Evolutionary conservation across 139 green algal genomes (phyloP).

Genomic region (Zygnema circumcarinatum): DNA sequence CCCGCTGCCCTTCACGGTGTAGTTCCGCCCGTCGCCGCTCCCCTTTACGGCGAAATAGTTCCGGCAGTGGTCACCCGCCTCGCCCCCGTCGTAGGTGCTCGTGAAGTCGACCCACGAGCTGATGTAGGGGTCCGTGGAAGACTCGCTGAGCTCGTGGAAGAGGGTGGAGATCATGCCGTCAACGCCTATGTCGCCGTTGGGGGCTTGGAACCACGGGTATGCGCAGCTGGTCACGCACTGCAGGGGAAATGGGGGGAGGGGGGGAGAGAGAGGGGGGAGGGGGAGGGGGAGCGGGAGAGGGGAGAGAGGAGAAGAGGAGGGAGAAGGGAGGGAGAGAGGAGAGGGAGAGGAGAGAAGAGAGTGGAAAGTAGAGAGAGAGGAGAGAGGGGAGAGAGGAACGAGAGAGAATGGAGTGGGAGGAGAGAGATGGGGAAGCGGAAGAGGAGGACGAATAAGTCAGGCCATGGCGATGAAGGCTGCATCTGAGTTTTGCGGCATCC

Average conservation of each 20-base stretch:
- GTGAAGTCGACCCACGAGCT: slow-evolving; percentile 46
- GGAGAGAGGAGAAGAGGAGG: neutral
- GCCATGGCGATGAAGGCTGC: too few relatives aligned
- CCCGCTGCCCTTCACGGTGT: neutral
- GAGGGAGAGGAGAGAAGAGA: neutral
- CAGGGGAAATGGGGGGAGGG: neutral
- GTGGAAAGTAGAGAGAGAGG: neutral
- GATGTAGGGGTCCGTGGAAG: slow-evolving; percentile 16
- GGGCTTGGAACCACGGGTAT: neutral
- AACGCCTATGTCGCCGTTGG: slow-evolving; percentile 28
- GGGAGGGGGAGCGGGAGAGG: neutral
- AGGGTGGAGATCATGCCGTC: slow-evolving; percentile 39
- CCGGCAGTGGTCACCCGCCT: slow-evolving; percentile 17
- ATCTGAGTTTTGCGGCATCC: neutral
- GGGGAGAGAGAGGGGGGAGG: neutral
- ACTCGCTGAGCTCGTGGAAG: slow-evolving; percentile 26
- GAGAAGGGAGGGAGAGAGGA: neutral
- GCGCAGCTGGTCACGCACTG: neutral
- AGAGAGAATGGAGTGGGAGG: neutral
- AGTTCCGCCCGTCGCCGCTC: neutral
- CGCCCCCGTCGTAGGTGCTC: slow-evolving; percentile 12
- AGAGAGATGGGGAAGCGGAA: neutral
- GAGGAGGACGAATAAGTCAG: neutral
- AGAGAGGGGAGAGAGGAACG: neutral
- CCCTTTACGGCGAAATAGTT: neutral